A percentile compares a stretch with the other conserved stretches of the same genome.
These are phyloP conservation scores for Candida montana DNA, from an alignment of 805 yeast genomes.

Conservation along the genomic window DNA sequence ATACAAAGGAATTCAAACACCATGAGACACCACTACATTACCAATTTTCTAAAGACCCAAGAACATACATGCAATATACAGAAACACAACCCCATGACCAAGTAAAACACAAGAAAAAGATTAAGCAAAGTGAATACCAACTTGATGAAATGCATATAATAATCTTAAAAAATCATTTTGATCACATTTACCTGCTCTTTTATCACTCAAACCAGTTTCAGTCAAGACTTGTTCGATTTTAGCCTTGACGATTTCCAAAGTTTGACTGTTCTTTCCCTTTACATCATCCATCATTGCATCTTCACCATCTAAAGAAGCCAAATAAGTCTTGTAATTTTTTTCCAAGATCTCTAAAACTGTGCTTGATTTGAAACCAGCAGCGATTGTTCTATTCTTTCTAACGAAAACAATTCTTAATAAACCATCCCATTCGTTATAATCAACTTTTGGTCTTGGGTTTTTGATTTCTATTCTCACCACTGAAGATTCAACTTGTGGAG, in stretches of 20 bases:
- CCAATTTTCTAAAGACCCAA: too few relatives aligned
- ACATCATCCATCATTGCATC: slow-evolving; percentile 31
- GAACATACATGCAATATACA: not conserved
- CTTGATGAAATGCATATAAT: slow-evolving; percentile 91
- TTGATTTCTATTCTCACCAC: slow-evolving; percentile 93
- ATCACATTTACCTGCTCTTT: slow-evolving; percentile 91
- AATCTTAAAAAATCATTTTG: slow-evolving; percentile 88
- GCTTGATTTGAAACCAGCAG: slow-evolving; percentile 85
- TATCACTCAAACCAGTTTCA: slow-evolving; percentile 76
- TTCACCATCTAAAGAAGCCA: slow-evolving; percentile 45
- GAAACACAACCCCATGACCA: not conserved
- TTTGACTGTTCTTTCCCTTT: slow-evolving; percentile 34
- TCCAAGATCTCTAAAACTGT: slow-evolving; percentile 79
- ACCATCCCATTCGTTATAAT: slow-evolving; percentile 97
- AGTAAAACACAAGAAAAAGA: not conserved
- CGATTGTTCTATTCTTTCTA: slow-evolving; percentile 86
- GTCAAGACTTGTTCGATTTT: slow-evolving; percentile 69
- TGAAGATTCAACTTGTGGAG: slow-evolving; percentile 96
- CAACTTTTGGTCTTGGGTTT: slow-evolving; percentile 88
- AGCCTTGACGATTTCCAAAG: slow-evolving; percentile 46
- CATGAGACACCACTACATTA: too few relatives aligned
- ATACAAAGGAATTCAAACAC: too few relatives aligned
- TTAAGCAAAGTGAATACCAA: slow-evolving; percentile 91
- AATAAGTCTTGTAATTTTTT: slow-evolving; percentile 77
- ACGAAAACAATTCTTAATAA: slow-evolving; percentile 85